Evolutionary conservation across 140 eudicot species (phyloP).

Genomic region (Erigeron philadelphicus): DNA sequence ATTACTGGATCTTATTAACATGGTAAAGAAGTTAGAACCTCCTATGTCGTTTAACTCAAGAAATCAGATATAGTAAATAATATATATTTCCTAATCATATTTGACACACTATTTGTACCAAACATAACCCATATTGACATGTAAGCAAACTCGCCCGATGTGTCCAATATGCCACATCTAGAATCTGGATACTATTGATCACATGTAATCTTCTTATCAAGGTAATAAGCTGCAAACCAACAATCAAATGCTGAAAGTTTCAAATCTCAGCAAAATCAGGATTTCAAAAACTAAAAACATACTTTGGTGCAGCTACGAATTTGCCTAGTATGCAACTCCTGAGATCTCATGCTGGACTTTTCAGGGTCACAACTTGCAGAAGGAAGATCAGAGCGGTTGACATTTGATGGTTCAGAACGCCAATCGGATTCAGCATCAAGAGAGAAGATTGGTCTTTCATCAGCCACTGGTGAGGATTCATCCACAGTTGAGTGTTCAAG

Average conservation of each 20-base stretch:
- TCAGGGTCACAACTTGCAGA: conserved; percentile 68
- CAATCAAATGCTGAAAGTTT: neutral
- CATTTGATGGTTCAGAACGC: conserved; percentile 53
- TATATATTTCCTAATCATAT: no score
- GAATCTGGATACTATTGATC: neutral
- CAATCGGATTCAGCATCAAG: conserved; percentile 58
- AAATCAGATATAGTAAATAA: no score
- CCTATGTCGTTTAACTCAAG: no score
- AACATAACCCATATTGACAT: no score
- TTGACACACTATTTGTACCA: no score
- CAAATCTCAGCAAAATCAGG: conserved; percentile 2
- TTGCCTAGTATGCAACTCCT: conserved; percentile 64
- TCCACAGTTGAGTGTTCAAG: conserved; percentile 48
- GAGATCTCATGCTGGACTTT: conserved; percentile 62
- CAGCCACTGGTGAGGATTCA: conserved; percentile 48
- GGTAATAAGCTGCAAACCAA: neutral
- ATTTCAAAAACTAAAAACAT: conserved; percentile 18
- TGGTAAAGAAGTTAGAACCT: no score
- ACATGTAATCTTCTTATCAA: neutral
- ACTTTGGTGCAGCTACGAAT: conserved; percentile 92
- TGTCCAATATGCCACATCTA: neutral
- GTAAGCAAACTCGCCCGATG: no score
- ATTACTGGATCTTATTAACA: no score
- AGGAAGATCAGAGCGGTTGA: conserved; percentile 59
- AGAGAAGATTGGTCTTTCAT: conserved; percentile 41